A percentile compares a stretch with the other conserved stretches of the same genome.
Evolutionary conservation across 495 filamentous ascomycete genomes (phyloP).

Genomic region (Staphylotrichum tortipilum): DNA sequence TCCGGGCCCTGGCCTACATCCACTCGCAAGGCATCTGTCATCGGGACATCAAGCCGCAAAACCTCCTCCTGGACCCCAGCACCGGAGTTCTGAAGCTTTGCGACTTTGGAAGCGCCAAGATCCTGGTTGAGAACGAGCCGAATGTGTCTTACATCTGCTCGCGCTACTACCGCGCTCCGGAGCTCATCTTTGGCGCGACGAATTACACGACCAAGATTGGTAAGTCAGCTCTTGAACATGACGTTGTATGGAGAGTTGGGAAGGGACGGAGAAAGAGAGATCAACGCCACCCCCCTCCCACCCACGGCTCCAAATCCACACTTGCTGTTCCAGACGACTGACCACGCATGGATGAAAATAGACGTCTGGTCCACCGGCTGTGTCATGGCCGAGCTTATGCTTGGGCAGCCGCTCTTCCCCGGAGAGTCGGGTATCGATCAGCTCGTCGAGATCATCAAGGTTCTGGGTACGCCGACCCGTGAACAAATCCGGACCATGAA

Average conservation of each 20-base stretch:
- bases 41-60: conserved; percentile 98
- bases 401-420: conserved; percentile 97
- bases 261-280: too few relatives aligned
- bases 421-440: conserved; percentile 98
- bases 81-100: conserved; percentile 94
- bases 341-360: conserved; percentile 36
- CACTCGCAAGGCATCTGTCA: conserved; percentile 99
- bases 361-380: conserved; percentile 99
- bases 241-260: not conserved
- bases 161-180: conserved; percentile 94
- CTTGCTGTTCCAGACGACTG: conserved; percentile 7
- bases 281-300: too few relatives aligned
- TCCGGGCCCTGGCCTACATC: conserved; percentile 96
- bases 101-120: conserved; percentile 98
- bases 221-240: conserved; percentile 45
- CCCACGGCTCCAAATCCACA: too few relatives aligned
- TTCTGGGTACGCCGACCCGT: conserved; percentile 92
- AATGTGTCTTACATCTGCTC: conserved; percentile 99
- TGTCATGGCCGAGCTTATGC: conserved; percentile 98
- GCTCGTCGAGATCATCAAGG: conserved; percentile 98
- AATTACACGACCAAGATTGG: conserved; percentile 99
- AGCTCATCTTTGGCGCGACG: conserved; percentile 97
- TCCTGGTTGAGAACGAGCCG: conserved; percentile 95
- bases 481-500: conserved; percentile 99
- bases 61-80: conserved; percentile 82